Base-by-base conservation (phyloP, 2,329 filamentous ascomycete genomes). In the Macrophomina phaseolina region DNA sequence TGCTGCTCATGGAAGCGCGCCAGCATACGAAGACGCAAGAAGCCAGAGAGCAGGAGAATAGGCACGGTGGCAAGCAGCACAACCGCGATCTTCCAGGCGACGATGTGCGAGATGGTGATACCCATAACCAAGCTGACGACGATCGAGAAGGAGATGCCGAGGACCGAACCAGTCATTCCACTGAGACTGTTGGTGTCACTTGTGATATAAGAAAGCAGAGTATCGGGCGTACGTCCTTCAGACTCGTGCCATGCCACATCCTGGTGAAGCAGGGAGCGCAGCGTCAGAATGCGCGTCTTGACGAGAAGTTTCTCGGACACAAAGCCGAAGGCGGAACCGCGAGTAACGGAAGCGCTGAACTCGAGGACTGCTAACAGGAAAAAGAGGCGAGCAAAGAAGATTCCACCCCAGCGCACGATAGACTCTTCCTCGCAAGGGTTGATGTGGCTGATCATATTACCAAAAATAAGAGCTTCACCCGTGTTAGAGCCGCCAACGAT, bases 51-150 rank as follows among this genome's bases (percentile, higher is more conserved):
- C 1, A 96, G 82, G 12, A 96, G 84, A 34, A 96, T 78, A 0
- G 93, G 93, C 18, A 97, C 89, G 0, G 89, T 90, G 2, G 91
- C 84, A 64, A 91, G 91, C 72, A 91, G 94, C 30, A 97, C 92
- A 0, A 97, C 84, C 7, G 91, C 90, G 28, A 97, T 83, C 78
- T 96, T 96, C 93, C 93, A 97, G 1, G 91, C 92, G 65, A 96
- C 48, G 34, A 64, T 42, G 48, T 64, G 61, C 18, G 89, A 67
- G 36, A 64, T 42, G 48, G 48, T 64, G 4, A 64, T 36, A 5
- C 48, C 48, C 9, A 53, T 6, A 8, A 64, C 14, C 14, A 90
- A 84, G 73, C 88, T 90, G 65, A 90, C 82, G 3, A 82, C 70
- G 28, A 89, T 87, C 1, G 87, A 86, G 62, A 90, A 84, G 49